A percentile compares a stretch with the other conserved stretches of the same genome.
Conservation (phyloP, 73 alveolate species). For the Paramecium caudatum region DNA sequence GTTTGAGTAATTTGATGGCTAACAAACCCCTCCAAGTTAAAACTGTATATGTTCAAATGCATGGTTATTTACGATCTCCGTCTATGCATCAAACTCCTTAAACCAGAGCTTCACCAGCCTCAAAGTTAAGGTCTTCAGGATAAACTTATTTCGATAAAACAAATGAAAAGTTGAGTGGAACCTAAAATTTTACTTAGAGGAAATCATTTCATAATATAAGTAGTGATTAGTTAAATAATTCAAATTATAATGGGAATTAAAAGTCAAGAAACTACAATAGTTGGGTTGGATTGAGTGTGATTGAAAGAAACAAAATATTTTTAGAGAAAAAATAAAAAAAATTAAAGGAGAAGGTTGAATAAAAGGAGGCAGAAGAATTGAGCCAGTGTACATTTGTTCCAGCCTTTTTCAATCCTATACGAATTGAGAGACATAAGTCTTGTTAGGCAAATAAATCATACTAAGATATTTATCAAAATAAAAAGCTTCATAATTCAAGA, state of each 20-base stretch:
- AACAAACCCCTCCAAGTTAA: background rate
- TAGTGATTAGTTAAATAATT: slow-evolving; percentile 11
- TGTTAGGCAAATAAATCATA: slow-evolving; percentile 19
- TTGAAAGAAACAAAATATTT: slow-evolving; percentile 29
- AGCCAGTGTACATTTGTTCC: slow-evolving; percentile 9
- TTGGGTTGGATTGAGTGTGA: slow-evolving; percentile 38
- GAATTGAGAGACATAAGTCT: slow-evolving; percentile 12
- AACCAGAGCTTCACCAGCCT: slow-evolving; percentile 37
- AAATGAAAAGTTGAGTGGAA: background rate
- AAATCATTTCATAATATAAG: background rate
- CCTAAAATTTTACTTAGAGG: background rate
- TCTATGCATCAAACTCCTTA: background rate
- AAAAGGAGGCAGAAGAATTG: background rate
- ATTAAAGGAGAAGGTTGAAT: background rate
- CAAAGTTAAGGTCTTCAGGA: slow-evolving; percentile 1
- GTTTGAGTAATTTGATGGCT: background rate
- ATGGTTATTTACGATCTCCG: slow-evolving; percentile 32
- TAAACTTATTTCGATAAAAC: background rate
- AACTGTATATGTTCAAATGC: slow-evolving; percentile 1
- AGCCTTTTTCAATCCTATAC: background rate
- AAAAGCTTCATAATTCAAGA: slow-evolving; percentile 53
- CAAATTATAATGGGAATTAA: background rate
- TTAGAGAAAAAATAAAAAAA: slow-evolving; percentile 15
- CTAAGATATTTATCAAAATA: slow-evolving; percentile 23
- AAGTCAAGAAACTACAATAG: slow-evolving; percentile 24